Conservation (phyloP, 2,329 filamentous ascomycete species). For the Tolypocladium paradoxum region DNA sequence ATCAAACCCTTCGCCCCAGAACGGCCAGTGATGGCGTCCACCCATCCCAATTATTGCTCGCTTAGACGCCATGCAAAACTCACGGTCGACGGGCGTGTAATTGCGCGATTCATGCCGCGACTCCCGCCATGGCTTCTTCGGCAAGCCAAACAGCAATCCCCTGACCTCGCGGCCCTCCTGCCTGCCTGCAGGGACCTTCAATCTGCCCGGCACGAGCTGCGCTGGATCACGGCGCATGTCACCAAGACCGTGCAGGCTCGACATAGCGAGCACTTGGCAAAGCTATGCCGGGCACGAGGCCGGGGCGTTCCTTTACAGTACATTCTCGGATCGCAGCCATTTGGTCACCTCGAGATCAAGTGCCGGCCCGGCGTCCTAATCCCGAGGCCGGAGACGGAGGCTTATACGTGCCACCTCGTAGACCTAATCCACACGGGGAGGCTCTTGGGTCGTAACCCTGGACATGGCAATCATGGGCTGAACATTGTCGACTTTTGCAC, state of each 20-base stretch:
- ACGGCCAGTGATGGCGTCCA: neutral
- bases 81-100: neutral
- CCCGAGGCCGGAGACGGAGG: constrained; percentile 68
- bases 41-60: neutral
- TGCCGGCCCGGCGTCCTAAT: constrained; percentile 76
- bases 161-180: constrained; percentile 49
- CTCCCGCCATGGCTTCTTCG: constrained; percentile 47
- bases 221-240: constrained; percentile 60
- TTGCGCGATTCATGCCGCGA: constrained; percentile 44
- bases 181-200: constrained; percentile 50
- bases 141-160: constrained; percentile 40
- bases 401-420: constrained; percentile 49
- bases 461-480: constrained; percentile 23
- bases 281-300: constrained; percentile 38
- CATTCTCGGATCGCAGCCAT: constrained; percentile 77
- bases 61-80: neutral
- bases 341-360: constrained; percentile 69
- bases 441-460: constrained; percentile 4
- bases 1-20: neutral
- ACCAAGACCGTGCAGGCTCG: constrained; percentile 13
- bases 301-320: constrained; percentile 77
- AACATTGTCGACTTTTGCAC: constrained; percentile 78
- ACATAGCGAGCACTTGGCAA: constrained; percentile 16
- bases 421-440: constrained; percentile 24
- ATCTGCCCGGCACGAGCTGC: constrained; percentile 58